These are phyloP conservation scores for Neurospora sp. DNA, from an alignment of 495 filamentous ascomycete species.

Conservation along the genomic window DNA sequence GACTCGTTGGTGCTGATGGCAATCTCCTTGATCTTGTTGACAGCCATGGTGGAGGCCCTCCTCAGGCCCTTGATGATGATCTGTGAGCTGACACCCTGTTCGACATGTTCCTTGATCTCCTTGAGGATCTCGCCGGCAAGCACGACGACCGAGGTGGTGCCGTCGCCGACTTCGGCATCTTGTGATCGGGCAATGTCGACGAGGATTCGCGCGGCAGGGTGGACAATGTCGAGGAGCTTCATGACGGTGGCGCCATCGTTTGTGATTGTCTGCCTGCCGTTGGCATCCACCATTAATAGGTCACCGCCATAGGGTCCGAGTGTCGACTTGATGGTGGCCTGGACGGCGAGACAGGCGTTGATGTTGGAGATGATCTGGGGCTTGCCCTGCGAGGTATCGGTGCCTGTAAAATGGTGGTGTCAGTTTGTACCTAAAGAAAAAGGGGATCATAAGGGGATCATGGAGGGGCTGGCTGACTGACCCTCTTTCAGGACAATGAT, in stretches of 20 bases:
- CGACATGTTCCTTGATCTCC: slow-evolving; percentile 88
- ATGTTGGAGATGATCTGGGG: slow-evolving; percentile 98
- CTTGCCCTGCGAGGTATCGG: slow-evolving; percentile 92
- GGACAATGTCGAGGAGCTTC: slow-evolving; percentile 96
- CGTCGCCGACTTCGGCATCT: slow-evolving; percentile 97
- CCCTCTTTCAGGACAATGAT: slow-evolving; percentile 98
- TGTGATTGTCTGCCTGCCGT: slow-evolving; percentile 93
- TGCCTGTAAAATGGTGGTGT: slow-evolving; percentile 48
- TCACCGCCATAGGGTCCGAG: slow-evolving; percentile 97
- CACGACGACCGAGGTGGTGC: slow-evolving; percentile 94
- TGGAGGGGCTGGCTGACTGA: slow-evolving; percentile 40
- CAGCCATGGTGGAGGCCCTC: slow-evolving; percentile 80
- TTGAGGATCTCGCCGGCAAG: slow-evolving; percentile 93
- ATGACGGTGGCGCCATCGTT: slow-evolving; percentile 99
- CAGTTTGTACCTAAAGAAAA: slow-evolving; percentile 6
- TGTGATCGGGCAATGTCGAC: slow-evolving; percentile 97
- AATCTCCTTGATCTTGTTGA: slow-evolving; percentile 99
- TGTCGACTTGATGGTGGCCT: slow-evolving; percentile 88
- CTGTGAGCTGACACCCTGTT: slow-evolving; percentile 94
- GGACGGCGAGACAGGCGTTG: slow-evolving; percentile 95
- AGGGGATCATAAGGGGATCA: not conserved
- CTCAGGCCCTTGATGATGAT: slow-evolving; percentile 93
- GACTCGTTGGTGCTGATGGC: slow-evolving; percentile 74
- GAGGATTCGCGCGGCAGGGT: slow-evolving; percentile 94
- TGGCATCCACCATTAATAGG: slow-evolving; percentile 86